A percentile compares a stretch with the other conserved stretches of the same genome.
These are phyloP conservation scores for Cercis canadensis DNA, from an alignment of 306 rosid species.

Conservation along the genomic window DNA sequence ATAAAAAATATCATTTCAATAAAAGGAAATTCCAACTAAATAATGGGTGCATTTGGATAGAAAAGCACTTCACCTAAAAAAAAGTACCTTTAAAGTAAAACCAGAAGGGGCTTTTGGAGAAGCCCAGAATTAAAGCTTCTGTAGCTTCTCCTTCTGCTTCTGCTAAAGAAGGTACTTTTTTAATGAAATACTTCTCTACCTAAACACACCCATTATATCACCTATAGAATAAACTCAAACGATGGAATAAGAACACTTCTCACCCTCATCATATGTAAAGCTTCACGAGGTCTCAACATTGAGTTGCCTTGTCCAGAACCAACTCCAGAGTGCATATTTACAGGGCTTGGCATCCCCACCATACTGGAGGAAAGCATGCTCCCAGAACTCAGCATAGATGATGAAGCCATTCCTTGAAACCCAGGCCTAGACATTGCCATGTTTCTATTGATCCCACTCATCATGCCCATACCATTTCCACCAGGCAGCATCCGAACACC, in stretches of 20 bases:
- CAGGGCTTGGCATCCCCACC: slow-evolving; percentile 83
- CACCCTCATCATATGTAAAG: slow-evolving; percentile 85
- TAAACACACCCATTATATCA: background rate
- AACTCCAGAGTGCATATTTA: slow-evolving; percentile 81
- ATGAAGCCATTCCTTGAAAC: slow-evolving; percentile 76
- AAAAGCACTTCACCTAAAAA: too few relatives aligned
- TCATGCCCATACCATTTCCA: slow-evolving; percentile 83
- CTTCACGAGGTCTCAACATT: slow-evolving; percentile 80
- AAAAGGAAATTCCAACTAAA: slow-evolving; percentile 19
- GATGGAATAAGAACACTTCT: slow-evolving; percentile 43
- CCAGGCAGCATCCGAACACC: slow-evolving; percentile 84
- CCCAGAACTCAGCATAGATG: slow-evolving; percentile 77
- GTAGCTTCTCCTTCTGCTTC: too few relatives aligned
- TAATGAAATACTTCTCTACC: too few relatives aligned
- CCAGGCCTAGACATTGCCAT: slow-evolving; percentile 83
- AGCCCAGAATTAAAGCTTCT: too few relatives aligned
- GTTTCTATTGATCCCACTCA: slow-evolving; percentile 84
- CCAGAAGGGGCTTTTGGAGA: too few relatives aligned
- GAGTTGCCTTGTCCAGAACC: slow-evolving; percentile 82
- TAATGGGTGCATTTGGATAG: background rate
- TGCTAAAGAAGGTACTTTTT: too few relatives aligned
- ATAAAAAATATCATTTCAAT: slow-evolving; percentile 8
- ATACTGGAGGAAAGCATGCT: slow-evolving; percentile 80
- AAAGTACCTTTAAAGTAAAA: too few relatives aligned
- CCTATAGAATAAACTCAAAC: slow-evolving; percentile 26